Conservation (phyloP, 129 eudicot genomes). For the Kitagawia praeruptora region DNA sequence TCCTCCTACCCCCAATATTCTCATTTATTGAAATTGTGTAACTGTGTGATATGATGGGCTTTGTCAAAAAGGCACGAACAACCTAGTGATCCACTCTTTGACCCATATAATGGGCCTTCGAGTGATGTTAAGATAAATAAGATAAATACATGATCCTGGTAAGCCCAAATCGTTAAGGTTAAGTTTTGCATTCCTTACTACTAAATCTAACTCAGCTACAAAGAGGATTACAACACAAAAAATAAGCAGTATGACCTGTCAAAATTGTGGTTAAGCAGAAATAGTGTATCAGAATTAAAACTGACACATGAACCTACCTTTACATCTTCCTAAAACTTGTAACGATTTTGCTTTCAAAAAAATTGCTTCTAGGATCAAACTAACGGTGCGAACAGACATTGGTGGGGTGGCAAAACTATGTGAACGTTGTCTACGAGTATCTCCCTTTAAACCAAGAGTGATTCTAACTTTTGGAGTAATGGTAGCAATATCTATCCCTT, state of each 20-base stretch:
- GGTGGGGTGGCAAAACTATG: constrained; percentile 41
- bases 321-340: constrained; percentile 7
- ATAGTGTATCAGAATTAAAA: neutral
- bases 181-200: neutral
- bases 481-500: constrained; percentile 75
- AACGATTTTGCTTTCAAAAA: constrained; percentile 19
- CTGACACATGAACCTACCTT: neutral
- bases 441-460: constrained; percentile 44
- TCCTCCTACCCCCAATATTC: no score
- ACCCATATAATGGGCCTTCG: no score
- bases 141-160: no score
- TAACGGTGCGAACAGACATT: constrained; percentile 62
- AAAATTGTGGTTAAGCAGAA: neutral
- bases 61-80: no score
- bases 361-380: constrained; percentile 75
- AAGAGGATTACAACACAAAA: neutral
- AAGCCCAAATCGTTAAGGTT: neutral
- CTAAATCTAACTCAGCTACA: neutral
- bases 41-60: no score
- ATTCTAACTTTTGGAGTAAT: constrained; percentile 68
- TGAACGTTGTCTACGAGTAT: constrained; percentile 45
- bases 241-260: neutral
- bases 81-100: no score
- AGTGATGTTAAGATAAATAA: no score
- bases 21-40: no score